phyloP scores from a whole-genome alignment of 2,329 filamentous ascomycete species.

The Trichoderma simmonsii region DNA sequence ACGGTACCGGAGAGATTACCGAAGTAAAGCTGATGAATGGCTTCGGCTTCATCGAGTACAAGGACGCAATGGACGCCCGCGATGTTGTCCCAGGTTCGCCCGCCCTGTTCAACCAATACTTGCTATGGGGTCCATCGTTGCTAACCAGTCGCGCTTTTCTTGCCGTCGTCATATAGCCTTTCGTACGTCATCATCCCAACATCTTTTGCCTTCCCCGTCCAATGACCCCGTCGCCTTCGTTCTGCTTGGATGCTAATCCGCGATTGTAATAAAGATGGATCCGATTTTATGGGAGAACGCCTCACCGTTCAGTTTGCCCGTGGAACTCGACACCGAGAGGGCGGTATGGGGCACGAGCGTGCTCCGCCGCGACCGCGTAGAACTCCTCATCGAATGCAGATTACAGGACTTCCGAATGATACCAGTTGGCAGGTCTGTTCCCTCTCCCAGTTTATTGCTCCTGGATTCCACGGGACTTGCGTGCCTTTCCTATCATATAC shows the following conservation, averaged over 20 bases:
- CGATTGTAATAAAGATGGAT: conserved; percentile 67
- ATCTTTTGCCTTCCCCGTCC: background rate
- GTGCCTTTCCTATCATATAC: conserved; percentile 30
- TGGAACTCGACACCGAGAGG: conserved; percentile 63
- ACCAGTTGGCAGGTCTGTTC: conserved; percentile 99
- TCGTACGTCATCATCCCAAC: conserved; percentile 48
- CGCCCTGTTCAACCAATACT: background rate
- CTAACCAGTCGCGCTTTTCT: conserved; percentile 25
- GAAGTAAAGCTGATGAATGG: conserved; percentile 99
- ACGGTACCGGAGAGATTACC: conserved; percentile 95
- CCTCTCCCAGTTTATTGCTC: conserved; percentile 57
- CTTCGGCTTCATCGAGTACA: conserved; percentile 99
- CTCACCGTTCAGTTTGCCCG: conserved; percentile 97
- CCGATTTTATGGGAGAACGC: conserved; percentile 96
- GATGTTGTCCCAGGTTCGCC: conserved; percentile 94
- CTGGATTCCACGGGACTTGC: conserved; percentile 41
- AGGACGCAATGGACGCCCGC: conserved; percentile 95
- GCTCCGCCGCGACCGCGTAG: conserved; percentile 75
- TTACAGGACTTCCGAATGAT: conserved; percentile 92
- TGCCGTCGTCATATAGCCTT: conserved; percentile 46
- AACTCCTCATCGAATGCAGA: conserved; percentile 95
- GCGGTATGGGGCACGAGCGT: conserved; percentile 48
- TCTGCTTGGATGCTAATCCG: background rate
- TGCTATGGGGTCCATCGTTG: background rate
- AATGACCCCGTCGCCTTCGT: conserved; percentile 18